Conservation (phyloP, 441 rosid genomes). For the Populus hybrid region DNA sequence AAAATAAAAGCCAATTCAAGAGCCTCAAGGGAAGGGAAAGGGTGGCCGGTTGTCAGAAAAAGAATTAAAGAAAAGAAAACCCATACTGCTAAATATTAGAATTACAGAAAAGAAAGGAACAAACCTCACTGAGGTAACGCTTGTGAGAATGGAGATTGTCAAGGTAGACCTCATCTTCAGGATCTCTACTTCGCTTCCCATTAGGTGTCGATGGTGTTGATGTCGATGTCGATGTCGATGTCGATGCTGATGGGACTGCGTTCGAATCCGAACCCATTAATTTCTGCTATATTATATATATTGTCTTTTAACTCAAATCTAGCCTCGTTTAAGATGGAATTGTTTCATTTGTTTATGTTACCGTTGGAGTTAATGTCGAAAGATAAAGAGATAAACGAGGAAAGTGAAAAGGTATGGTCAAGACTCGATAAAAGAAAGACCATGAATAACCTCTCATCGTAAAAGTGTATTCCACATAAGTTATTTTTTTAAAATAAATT, state of each 20-base stretch:
- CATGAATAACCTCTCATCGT: no score
- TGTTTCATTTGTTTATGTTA: background rate
- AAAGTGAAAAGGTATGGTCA: background rate
- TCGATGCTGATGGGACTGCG: slow-evolving; percentile 18
- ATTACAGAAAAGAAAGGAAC: background rate
- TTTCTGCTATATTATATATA: background rate
- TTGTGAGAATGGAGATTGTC: slow-evolving; percentile 92
- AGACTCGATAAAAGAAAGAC: no score
- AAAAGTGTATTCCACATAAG: no score
- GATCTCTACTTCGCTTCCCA: slow-evolving; percentile 82
- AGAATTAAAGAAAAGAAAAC: background rate
- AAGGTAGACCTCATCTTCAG: slow-evolving; percentile 80
- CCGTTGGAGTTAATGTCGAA: background rate
- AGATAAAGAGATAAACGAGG: background rate
- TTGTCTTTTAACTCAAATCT: background rate
- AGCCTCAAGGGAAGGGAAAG: background rate
- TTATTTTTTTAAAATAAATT: no score
- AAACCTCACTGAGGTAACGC: slow-evolving; percentile 91
- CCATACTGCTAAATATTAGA: background rate
- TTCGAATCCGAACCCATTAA: slow-evolving; percentile 52
- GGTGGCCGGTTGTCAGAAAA: background rate
- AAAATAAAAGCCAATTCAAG: background rate
- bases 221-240: slow-evolving; percentile 36
- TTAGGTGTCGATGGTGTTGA: background rate
- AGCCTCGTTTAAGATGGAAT: background rate